Base-by-base conservation (phyloP, 73 alveolate species). In the Paramecium sexaurelia region DNA sequence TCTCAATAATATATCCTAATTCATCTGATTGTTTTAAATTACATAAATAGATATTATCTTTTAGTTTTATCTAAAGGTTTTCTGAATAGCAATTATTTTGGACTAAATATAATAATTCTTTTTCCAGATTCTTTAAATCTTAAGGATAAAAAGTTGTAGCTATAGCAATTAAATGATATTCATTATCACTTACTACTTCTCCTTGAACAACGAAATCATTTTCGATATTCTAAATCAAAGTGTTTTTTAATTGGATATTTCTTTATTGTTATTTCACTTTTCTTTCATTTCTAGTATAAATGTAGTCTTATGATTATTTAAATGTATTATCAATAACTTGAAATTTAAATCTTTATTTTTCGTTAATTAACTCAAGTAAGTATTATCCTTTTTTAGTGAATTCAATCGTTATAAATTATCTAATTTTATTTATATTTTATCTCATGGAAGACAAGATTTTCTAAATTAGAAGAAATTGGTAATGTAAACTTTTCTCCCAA, bases 1-100 rank as follows among this genome's bases (percentile, higher is more conserved):
- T 95, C 39, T 97, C 97, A 37, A 97, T 88, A 26, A 97, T 98
- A 92, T 97, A 97, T 96, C 96, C 94, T 78, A 86, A 92, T 87
- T 97, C 99, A 88, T 97, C 99, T 4, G 87, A 73, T 73, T 29
- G 19, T 35, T 73, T 19, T 35, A 29, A 8, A 17, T 73, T 37
- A 2, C 20, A 35, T 37, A 29, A 37, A 17, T 13, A 73, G 1
- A 73, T 73, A 10, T 27, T 32, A 73, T n/a, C 35, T 29, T 35
- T 29, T 3, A 33, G 57, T 29, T 73, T 32, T 7, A 37, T n/a
- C 6, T 24, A 5, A 20, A 73, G 45, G 10, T 10, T 13, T 10
- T 1, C 0, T 5, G 29, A 9, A 0, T n/a, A 0, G 3, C 11
- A 7, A 29, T 7, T 6, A 11, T 68, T 7, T 2, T 68, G 5